Percentiles rank a stretch among this genome's conserved stretches.
phyloP scores from a whole-genome alignment of 176 grass and related monocot species.

The Cenchrus fungigraminus region DNA sequence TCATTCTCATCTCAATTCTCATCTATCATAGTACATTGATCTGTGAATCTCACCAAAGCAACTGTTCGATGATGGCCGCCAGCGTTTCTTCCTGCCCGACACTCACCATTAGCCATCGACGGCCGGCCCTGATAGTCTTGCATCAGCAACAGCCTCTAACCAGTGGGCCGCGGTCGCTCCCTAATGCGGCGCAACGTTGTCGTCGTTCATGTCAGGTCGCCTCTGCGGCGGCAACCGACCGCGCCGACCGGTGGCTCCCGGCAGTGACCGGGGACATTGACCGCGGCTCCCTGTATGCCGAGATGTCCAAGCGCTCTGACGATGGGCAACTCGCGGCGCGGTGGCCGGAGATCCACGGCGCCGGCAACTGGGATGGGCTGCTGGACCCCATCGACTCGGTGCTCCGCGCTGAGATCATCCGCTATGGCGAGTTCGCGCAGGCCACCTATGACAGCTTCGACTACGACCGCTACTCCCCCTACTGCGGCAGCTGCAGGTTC shows the following conservation, averaged over 20 bases:
- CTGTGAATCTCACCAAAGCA: too few relatives aligned
- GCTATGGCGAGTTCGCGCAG: conserved; percentile 73
- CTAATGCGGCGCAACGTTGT: too few relatives aligned
- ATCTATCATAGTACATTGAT: too few relatives aligned
- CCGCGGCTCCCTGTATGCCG: not conserved
- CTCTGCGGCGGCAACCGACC: not conserved
- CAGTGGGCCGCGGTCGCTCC: too few relatives aligned
- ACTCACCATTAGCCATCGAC: too few relatives aligned
- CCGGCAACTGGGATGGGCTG: conserved; percentile 47
- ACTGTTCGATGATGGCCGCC: too few relatives aligned
- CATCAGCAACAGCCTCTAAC: too few relatives aligned
- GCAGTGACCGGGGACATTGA: not conserved
- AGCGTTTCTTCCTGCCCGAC: too few relatives aligned
- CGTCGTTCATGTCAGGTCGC: not conserved
- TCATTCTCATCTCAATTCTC: too few relatives aligned
- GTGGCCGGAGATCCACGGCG: conserved; percentile 75
- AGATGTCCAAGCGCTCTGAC: not conserved
- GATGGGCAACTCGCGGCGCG: conserved; percentile 30
- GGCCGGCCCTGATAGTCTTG: too few relatives aligned
- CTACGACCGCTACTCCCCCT: conserved; percentile 59
- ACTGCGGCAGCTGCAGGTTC: conserved; percentile 65
- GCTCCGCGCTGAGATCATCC: conserved; percentile 62
- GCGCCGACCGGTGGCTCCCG: not conserved
- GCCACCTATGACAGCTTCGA: conserved; percentile 78
- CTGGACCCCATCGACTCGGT: conserved; percentile 65